phyloP scores from a whole-genome alignment of 1,284 basidiomycete species.

The Cryptococcus neoformans region DNA sequence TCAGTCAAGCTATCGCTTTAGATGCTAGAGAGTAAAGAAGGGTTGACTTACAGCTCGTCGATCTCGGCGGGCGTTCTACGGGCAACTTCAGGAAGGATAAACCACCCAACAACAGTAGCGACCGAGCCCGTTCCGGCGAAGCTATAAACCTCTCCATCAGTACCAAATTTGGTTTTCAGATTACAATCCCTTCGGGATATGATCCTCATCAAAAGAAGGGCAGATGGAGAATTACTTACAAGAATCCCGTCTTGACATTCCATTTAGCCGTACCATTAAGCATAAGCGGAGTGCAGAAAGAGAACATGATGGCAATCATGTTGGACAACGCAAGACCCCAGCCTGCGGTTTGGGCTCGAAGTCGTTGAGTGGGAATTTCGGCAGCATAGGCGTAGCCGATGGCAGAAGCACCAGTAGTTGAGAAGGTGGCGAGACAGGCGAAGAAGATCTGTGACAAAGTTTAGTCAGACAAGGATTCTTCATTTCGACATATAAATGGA shows the following conservation, averaged over 20 bases:
- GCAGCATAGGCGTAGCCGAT: constrained; percentile 25
- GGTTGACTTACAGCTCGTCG: constrained; percentile 18
- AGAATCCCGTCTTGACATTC: constrained; percentile 25
- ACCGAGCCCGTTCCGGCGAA: constrained; percentile 23
- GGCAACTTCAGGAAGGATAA: constrained; percentile 28
- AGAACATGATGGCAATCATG: constrained; percentile 24
- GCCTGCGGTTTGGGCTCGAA: constrained; percentile 25
- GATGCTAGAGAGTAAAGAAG: background rate
- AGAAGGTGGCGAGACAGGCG: constrained; percentile 23
- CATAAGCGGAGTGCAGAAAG: constrained; percentile 12
- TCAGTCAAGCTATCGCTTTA: background rate
- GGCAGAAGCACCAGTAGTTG: constrained; percentile 20
- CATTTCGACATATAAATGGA: background rate
- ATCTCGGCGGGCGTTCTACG: constrained; percentile 25
- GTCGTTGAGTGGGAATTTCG: constrained; percentile 24
- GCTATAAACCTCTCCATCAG: background rate
- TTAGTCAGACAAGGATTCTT: background rate
- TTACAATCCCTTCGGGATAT: no score
- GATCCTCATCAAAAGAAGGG: background rate
- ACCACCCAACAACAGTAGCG: constrained; percentile 22
- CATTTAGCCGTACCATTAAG: constrained; percentile 12
- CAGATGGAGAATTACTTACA: constrained; percentile 5
- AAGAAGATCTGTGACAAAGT: constrained; percentile 15
- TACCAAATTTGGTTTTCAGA: no score
- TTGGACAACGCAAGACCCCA: constrained; percentile 18